A percentile compares a stretch with the other conserved stretches of the same genome.
These are phyloP conservation scores for Pseudogymnoascus sp. DNA, from an alignment of 2,329 filamentous ascomycete genomes.

Conservation along the genomic window DNA sequence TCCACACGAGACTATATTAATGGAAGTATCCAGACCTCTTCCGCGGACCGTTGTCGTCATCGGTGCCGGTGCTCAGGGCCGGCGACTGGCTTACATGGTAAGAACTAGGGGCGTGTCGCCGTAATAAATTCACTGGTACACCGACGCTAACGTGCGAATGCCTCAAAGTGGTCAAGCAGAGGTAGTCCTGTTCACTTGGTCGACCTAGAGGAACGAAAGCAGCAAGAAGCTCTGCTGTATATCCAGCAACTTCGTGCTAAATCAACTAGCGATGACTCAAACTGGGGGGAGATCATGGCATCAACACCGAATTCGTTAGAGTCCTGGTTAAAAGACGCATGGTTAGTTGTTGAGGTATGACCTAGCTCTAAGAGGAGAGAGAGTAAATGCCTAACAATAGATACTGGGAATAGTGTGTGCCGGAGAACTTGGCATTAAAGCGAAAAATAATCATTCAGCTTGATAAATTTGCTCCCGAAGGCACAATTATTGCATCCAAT, in stretches of 20 bases:
- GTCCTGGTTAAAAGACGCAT: slow-evolving; percentile 20
- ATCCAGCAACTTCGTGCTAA: slow-evolving; percentile 19
- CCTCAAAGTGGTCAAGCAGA: slow-evolving; percentile 29
- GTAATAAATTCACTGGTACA: background rate
- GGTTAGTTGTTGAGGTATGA: slow-evolving; percentile 30
- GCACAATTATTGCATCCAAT: slow-evolving; percentile 39
- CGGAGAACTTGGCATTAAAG: slow-evolving; percentile 36
- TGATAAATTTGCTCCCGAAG: slow-evolving; percentile 29
- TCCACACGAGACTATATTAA: background rate
- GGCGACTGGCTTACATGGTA: slow-evolving; percentile 32
- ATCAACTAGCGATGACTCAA: slow-evolving; percentile 12
- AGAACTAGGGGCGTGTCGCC: background rate
- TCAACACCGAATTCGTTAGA: slow-evolving; percentile 10
- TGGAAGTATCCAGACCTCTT: background rate
- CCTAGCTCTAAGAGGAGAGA: background rate
- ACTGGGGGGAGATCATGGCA: slow-evolving; percentile 24
- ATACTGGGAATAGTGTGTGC: slow-evolving; percentile 26
- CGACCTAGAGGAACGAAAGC: slow-evolving; percentile 26
- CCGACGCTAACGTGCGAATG: background rate
- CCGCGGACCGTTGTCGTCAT: slow-evolving; percentile 21
- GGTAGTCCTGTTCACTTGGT: slow-evolving; percentile 28
- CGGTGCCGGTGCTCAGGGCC: slow-evolving; percentile 31
- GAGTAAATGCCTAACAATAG: background rate
- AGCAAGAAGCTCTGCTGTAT: slow-evolving; percentile 24
- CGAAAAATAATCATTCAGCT: slow-evolving; percentile 32